These are phyloP conservation scores for Trichoderma sp. DNA, from an alignment of 2,329 filamentous ascomycete genomes.

Conservation along the genomic window DNA sequence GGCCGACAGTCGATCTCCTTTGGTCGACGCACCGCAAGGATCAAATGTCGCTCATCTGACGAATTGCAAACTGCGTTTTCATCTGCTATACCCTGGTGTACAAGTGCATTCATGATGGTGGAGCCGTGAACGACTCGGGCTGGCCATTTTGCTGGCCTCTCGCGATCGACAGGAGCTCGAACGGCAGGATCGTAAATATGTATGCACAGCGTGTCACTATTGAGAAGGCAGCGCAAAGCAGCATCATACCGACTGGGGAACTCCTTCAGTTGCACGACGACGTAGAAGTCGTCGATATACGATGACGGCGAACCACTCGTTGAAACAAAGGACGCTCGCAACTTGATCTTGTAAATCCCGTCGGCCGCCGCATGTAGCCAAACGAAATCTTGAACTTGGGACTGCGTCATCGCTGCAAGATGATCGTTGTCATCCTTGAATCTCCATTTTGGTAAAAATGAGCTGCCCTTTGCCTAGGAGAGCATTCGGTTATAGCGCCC, in stretches of 20 bases:
- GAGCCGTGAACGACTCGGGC: not conserved
- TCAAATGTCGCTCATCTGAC: not conserved
- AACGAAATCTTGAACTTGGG: conserved; percentile 17
- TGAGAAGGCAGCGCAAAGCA: not conserved
- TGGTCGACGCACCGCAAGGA: not conserved
- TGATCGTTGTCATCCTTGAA: conserved; percentile 9
- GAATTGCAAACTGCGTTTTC: not conserved
- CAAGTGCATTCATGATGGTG: not conserved
- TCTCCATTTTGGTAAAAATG: not conserved
- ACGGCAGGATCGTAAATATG: not conserved
- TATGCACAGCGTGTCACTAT: not conserved
- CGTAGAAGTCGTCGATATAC: not conserved
- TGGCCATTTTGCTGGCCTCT: not conserved
- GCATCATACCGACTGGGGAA: not conserved
- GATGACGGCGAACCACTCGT: not conserved
- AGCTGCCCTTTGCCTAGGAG: not conserved
- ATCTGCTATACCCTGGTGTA: not conserved
- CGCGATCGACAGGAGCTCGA: not conserved
- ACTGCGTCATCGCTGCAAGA: conserved; percentile 9
- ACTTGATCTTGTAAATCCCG: not conserved
- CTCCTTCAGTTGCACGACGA: not conserved
- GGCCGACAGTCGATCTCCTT: not conserved
- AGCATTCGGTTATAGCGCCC: not conserved
- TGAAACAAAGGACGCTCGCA: conserved; percentile 19
- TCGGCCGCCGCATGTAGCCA: conserved; percentile 6